Conservation (phyloP, 2,329 filamentous ascomycete genomes). For the Xylaria polymorpha region DNA sequence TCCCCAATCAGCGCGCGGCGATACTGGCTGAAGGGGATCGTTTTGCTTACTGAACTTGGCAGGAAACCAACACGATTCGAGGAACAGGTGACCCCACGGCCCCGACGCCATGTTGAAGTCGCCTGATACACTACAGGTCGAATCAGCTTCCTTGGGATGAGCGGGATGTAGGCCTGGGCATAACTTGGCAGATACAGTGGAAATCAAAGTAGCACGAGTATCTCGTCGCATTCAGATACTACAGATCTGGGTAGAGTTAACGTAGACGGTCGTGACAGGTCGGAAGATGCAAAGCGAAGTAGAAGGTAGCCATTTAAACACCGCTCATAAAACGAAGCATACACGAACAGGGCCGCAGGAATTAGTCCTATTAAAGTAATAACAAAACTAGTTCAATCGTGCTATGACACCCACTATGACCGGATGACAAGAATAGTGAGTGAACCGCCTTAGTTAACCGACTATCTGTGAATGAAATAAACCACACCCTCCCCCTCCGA, state of each 20-base stretch:
- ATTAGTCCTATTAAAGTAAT: background rate
- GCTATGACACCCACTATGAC: background rate
- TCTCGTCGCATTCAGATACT: slow-evolving; percentile 1
- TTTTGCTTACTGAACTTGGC: slow-evolving; percentile 7
- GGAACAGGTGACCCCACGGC: slow-evolving; percentile 7
- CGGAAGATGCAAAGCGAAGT: background rate
- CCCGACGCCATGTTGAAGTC: background rate
- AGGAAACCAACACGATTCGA: slow-evolving; percentile 2
- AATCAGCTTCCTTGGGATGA: slow-evolving; percentile 10
- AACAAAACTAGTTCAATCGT: background rate
- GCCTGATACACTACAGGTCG: background rate
- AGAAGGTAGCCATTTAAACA: slow-evolving; percentile 1
- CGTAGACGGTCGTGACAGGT: background rate
- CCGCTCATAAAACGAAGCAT: background rate
- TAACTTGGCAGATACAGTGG: background rate
- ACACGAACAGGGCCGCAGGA: background rate
- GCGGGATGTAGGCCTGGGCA: slow-evolving; percentile 6
- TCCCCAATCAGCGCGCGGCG: background rate
- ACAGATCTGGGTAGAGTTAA: background rate
- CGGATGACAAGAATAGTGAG: background rate
- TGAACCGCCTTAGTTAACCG: background rate
- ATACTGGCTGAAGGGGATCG: slow-evolving; percentile 13
- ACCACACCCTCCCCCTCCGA: no score
- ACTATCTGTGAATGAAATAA: background rate
- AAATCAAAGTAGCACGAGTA: background rate